These are phyloP conservation scores for Phellopilus nigrolimitatus DNA, from an alignment of 1,284 basidiomycete genomes.

Conservation along the genomic window DNA sequence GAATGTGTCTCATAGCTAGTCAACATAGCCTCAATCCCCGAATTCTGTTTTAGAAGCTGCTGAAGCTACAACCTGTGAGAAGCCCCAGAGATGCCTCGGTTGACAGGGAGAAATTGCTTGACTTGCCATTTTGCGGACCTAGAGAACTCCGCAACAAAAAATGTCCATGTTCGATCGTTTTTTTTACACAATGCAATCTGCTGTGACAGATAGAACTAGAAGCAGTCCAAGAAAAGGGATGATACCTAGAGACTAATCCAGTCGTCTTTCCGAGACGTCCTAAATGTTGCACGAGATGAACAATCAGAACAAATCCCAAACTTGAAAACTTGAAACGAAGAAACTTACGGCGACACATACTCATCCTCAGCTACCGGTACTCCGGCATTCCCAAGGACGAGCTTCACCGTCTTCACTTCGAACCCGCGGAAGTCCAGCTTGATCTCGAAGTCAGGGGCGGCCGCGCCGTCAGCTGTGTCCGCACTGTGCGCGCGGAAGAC, in stretches of 20 bases:
- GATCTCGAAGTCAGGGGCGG: conserved; percentile 30
- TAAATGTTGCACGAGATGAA: neutral
- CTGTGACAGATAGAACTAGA: no score
- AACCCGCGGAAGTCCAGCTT: conserved; percentile 74
- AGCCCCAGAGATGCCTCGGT: no score
- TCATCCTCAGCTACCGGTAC: neutral
- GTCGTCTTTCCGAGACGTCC: neutral
- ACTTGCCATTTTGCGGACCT: no score
- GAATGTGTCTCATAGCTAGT: no score
- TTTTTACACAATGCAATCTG: no score
- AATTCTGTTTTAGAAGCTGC: no score
- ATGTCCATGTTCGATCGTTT: no score
- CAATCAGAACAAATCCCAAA: neutral
- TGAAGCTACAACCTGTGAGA: no score
- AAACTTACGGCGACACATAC: neutral
- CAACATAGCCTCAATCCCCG: no score
- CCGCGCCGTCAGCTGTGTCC: conserved; percentile 20
- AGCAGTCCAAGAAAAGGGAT: no score
- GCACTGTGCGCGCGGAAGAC: conserved; percentile 32
- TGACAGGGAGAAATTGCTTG: no score
- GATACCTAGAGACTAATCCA: neutral
- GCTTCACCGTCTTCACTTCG: conserved; percentile 81
- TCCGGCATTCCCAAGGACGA: conserved; percentile 37
- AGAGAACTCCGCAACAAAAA: no score
- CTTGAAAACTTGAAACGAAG: neutral